Evolutionary conservation across 140 eudicot species (phyloP).

Genomic region (Cichorium intybus): DNA sequence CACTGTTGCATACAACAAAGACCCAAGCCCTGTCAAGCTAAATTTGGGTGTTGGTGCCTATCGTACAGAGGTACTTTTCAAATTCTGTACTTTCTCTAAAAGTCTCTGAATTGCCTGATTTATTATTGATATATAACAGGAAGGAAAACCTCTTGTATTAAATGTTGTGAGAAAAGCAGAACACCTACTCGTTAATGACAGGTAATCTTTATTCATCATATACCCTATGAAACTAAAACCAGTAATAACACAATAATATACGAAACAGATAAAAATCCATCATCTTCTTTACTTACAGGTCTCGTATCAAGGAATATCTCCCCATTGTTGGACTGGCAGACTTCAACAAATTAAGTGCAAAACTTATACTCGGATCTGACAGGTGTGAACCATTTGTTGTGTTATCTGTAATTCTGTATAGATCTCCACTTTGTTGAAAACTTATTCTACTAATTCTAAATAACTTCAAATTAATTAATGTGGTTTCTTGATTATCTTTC

Average conservation of each 20-base stretch:
- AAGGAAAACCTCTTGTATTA: conserved; percentile 96
- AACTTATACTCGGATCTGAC: conserved; percentile 90
- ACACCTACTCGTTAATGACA: conserved; percentile 70
- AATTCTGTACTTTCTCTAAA: neutral
- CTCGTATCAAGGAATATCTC: conserved; percentile 89
- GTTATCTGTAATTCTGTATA: neutral
- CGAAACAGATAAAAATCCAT: neutral
- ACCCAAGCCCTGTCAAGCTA: conserved; percentile 84
- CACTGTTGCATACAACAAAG: conserved; percentile 92
- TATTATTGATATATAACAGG: conserved; percentile 39
- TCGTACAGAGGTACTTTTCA: conserved; percentile 69
- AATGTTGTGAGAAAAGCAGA: conserved; percentile 92
- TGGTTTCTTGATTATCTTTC: neutral
- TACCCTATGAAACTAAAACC: neutral
- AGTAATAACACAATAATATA: neutral
- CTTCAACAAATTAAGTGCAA: conserved; percentile 91
- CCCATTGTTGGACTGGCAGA: conserved; percentile 97
- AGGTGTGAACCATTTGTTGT: conserved; percentile 38
- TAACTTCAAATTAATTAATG: neutral
- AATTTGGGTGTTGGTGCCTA: conserved; percentile 98
- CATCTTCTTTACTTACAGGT: conserved; percentile 40
- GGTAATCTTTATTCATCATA: conserved; percentile 30
- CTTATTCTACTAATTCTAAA: neutral
- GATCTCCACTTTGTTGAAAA: conserved; percentile 7
- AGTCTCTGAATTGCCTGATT: neutral